Percentiles rank a stretch among this genome's conserved stretches.
Conservation (phyloP, 2,329 filamentous ascomycete genomes). For the Paracamarosporium sp. region DNA sequence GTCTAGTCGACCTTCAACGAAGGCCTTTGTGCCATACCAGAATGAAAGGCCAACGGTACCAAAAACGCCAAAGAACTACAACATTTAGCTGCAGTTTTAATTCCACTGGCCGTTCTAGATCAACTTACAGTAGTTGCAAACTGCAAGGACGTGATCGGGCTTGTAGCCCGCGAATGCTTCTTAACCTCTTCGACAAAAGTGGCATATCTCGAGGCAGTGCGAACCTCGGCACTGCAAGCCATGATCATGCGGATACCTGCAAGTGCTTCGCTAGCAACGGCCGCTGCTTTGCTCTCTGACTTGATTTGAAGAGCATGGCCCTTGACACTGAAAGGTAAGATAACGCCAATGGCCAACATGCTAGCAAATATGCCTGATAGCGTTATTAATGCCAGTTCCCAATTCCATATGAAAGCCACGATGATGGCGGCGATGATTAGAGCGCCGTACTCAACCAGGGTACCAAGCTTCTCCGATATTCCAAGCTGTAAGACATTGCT, state of each 20-base stretch:
- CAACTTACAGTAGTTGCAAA: too few species aligned
- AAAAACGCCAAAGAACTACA: too few species aligned
- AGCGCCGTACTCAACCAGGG: constrained; percentile 31
- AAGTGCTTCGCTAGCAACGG: constrained; percentile 22
- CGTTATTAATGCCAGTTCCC: constrained; percentile 25
- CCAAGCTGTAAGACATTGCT: constrained; percentile 34
- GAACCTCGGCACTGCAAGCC: constrained; percentile 28
- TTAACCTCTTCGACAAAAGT: constrained; percentile 11
- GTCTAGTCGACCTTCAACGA: not conserved
- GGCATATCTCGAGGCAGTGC: constrained; percentile 17
- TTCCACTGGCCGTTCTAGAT: too few species aligned
- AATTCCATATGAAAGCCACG: constrained; percentile 33
- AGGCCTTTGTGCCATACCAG: too few species aligned
- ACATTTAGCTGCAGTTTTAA: too few species aligned
- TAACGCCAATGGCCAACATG: constrained; percentile 25
- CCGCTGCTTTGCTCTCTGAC: constrained; percentile 24
- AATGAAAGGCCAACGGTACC: too few species aligned
- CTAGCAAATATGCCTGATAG: constrained; percentile 27
- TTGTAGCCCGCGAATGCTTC: too few species aligned
- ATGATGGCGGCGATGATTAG: constrained; percentile 27
- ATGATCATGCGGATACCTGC: constrained; percentile 29
- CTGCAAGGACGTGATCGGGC: constrained; percentile 17
- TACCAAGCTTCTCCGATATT: constrained; percentile 35
- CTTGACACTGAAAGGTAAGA: constrained; percentile 22
- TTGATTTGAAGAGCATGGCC: constrained; percentile 18